phyloP scores from a whole-genome alignment of 345 rosid genomes.

The Capsella bursapastoris region DNA sequence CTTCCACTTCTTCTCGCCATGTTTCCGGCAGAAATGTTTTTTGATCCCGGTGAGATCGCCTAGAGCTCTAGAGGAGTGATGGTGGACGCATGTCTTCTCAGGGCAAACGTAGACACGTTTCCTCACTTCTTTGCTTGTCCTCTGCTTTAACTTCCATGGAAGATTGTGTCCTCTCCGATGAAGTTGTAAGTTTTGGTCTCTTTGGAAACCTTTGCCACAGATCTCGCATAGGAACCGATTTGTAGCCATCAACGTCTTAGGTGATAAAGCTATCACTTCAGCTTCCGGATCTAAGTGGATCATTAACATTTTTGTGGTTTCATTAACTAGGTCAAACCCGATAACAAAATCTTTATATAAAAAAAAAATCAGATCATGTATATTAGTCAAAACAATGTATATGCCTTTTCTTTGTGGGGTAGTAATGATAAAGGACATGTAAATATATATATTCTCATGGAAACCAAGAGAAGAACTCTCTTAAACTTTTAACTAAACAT shows the following conservation, averaged over 20 bases:
- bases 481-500: too few species aligned
- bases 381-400: background rate
- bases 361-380: conserved; percentile 11
- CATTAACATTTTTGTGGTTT: conserved; percentile 6
- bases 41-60: conserved; percentile 98
- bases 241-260: conserved; percentile 95
- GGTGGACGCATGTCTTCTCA: conserved; percentile 85
- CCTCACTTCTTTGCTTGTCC: conserved; percentile 76
- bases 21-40: conserved; percentile 95
- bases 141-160: conserved; percentile 99
- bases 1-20: conserved; percentile 99
- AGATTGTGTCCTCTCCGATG: conserved; percentile 96
- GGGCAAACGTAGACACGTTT: conserved; percentile 98
- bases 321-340: conserved; percentile 22
- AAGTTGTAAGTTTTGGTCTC: conserved; percentile 96
- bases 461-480: background rate
- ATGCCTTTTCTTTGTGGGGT: conserved; percentile 6
- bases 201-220: conserved; percentile 94
- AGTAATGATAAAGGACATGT: conserved; percentile 12
- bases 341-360: background rate
- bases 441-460: conserved; percentile 20
- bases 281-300: conserved; percentile 86
- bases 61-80: conserved; percentile 92
- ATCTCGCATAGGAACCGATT: conserved; percentile 94
- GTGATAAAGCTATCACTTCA: conserved; percentile 94